Evolutionary conservation across 306 rosid genomes (phyloP).

Genomic region (Prunus mongolica): DNA sequence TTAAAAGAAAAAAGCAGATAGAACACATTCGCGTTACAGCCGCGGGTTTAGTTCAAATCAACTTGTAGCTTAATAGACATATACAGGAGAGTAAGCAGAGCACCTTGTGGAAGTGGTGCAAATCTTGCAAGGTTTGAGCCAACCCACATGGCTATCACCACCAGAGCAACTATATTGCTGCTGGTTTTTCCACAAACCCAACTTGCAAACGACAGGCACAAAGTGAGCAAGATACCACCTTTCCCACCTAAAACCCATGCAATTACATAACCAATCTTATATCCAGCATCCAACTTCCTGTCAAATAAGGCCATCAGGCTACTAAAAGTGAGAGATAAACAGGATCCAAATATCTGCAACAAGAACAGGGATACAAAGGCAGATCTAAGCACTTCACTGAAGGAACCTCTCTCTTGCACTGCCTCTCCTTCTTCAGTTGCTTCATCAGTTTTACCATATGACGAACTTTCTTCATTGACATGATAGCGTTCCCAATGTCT

Average conservation of each 20-base stretch:
- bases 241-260: constrained; percentile 89
- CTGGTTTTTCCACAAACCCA: constrained; percentile 93
- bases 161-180: constrained; percentile 69
- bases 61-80: constrained; percentile 86
- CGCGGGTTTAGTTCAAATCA: constrained; percentile 28
- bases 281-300: constrained; percentile 60
- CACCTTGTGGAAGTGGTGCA: constrained; percentile 81
- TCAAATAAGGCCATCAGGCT: constrained; percentile 70
- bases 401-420: constrained; percentile 49
- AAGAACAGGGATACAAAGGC: constrained; percentile 60
- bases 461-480: constrained; percentile 30
- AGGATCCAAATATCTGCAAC: constrained; percentile 59
- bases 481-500: constrained; percentile 38
- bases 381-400: constrained; percentile 57
- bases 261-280: constrained; percentile 64
- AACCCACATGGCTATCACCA: constrained; percentile 83
- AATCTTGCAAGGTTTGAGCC: constrained; percentile 64
- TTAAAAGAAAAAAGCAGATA: no score
- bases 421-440: constrained; percentile 43
- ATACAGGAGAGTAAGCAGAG: constrained; percentile 78
- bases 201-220: constrained; percentile 80
- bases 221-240: constrained; percentile 68
- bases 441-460: constrained; percentile 35
- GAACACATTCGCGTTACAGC: constrained; percentile 13
- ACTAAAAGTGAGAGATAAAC: constrained; percentile 68